A percentile compares a stretch with the other conserved stretches of the same genome.
Evolutionary conservation across 2,329 filamentous ascomycete species (phyloP).

Genomic region (Dryadomyces sulphureus): DNA sequence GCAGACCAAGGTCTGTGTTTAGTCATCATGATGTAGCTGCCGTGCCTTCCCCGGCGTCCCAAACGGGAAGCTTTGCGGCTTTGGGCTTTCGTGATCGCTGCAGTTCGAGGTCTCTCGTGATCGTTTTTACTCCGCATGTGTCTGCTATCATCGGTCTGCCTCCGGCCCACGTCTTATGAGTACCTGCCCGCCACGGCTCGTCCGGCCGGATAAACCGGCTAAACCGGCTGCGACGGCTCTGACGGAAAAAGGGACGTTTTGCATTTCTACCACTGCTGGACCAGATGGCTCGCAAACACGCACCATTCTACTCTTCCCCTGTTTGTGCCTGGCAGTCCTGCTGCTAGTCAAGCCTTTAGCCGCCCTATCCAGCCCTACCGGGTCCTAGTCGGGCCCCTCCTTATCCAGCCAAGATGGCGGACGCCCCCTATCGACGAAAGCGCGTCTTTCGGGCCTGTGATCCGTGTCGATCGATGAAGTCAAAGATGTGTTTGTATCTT

Average conservation of each 20-base stretch:
- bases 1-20: neutral
- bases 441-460: conserved; percentile 15
- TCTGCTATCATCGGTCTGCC: too few species aligned
- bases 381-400: too few species aligned
- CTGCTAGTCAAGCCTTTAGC: neutral
- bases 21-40: too few species aligned
- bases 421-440: conserved; percentile 6
- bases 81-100: too few species aligned
- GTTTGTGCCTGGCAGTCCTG: neutral
- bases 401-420: neutral
- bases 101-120: too few species aligned
- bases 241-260: neutral
- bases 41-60: too few species aligned
- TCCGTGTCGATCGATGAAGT: conserved; percentile 14
- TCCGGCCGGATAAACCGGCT: neutral
- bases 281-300: too few species aligned
- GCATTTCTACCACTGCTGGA: too few species aligned
- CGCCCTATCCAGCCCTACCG: neutral
- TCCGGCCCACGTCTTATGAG: too few species aligned
- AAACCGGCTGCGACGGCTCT: neutral
- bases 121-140: too few species aligned
- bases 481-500: conserved; percentile 10
- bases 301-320: neutral
- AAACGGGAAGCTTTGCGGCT: too few species aligned
- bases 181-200: too few species aligned